phyloP scores from a whole-genome alignment of 306 rosid species.

The Dryas octopetala region DNA sequence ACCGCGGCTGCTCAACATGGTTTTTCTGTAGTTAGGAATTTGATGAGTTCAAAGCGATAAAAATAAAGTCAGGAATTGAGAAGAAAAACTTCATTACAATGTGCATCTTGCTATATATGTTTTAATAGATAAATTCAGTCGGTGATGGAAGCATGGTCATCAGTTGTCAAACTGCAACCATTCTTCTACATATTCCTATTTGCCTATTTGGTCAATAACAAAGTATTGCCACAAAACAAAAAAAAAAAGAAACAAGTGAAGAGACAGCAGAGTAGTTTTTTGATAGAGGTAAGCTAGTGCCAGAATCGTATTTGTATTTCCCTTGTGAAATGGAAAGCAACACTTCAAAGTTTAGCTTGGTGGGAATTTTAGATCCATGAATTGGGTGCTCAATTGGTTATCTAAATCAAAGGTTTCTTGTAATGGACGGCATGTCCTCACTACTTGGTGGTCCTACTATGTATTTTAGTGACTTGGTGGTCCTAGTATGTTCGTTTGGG shows the following conservation, averaged over 20 bases:
- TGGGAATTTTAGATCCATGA: background rate
- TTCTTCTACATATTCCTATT: background rate
- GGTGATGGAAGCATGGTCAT: background rate
- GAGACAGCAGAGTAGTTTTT: too few relatives aligned
- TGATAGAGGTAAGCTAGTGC: too few relatives aligned
- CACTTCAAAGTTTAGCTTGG: background rate
- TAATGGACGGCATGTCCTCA: background rate
- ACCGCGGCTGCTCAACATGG: slow-evolving; percentile 6
- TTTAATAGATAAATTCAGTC: background rate
- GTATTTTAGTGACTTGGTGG: too few relatives aligned
- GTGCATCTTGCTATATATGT: background rate
- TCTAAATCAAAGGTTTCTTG: background rate
- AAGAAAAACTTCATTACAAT: background rate
- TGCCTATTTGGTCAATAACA: background rate
- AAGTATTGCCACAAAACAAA: background rate
- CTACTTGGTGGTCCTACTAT: background rate
- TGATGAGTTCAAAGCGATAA: background rate
- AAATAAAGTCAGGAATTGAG: background rate
- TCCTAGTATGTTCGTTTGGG: too few relatives aligned
- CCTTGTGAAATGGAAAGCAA: background rate
- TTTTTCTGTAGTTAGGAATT: background rate
- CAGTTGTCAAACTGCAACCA: too few relatives aligned
- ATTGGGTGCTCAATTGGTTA: background rate
- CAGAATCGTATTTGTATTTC: background rate
- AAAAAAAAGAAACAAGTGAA: too few relatives aligned